Conservation (phyloP, 108 stramenopile species). For the Licmophora abbreviata region DNA sequence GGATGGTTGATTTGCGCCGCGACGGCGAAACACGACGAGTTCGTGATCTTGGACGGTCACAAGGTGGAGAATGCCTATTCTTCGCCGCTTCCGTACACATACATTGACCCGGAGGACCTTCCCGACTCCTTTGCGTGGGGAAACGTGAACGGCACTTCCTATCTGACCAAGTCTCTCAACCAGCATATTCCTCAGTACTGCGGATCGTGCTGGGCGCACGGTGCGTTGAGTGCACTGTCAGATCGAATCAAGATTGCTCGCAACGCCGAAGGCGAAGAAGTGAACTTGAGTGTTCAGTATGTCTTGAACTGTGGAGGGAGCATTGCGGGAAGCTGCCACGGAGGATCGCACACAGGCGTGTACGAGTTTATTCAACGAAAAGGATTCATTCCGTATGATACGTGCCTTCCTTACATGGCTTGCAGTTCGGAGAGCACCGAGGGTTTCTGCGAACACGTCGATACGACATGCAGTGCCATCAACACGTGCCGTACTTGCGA, state of each 20-base stretch:
- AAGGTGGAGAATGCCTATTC: constrained; percentile 1
- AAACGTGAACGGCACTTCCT: constrained; percentile 48
- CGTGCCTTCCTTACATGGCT: constrained; percentile 81
- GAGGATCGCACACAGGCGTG: constrained; percentile 48
- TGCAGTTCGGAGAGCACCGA: constrained; percentile 61
- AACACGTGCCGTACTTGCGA: constrained; percentile 79
- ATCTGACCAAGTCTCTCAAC: constrained; percentile 51
- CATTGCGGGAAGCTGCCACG: constrained; percentile 13
- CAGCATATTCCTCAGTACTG: constrained; percentile 80
- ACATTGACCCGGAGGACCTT: constrained; percentile 45
- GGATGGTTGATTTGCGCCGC: no score
- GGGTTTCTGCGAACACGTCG: constrained; percentile 75
- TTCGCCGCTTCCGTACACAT: constrained; percentile 15
- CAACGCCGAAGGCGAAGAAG: constrained; percentile 1
- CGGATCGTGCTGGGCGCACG: constrained; percentile 82
- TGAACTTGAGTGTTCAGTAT: constrained; percentile 22
- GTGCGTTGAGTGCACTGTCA: constrained; percentile 50
- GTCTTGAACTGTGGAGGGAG: constrained; percentile 38
- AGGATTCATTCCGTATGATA: constrained; percentile 53
- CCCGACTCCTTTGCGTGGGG: constrained; percentile 52
- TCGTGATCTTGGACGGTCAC: constrained; percentile 9
- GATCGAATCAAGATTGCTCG: constrained; percentile 79
- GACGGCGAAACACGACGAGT: no score
- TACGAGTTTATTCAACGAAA: constrained; percentile 57
- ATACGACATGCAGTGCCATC: constrained; percentile 56